These are phyloP conservation scores for Nitzschia sp. DNA, from an alignment of 108 stramenopile species.

Conservation along the genomic window DNA sequence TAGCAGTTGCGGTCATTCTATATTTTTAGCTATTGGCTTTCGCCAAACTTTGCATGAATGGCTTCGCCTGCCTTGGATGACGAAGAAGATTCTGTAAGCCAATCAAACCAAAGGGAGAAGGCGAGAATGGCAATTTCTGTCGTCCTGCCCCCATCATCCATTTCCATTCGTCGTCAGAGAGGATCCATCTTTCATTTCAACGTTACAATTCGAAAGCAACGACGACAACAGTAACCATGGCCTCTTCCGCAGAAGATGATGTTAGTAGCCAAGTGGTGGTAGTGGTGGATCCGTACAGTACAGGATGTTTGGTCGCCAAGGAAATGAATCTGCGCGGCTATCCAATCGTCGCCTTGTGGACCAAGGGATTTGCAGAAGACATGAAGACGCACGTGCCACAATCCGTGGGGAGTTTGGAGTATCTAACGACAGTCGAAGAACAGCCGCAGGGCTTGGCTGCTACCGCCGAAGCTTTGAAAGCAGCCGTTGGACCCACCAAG, in stretches of 20 bases:
- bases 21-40: too few species aligned
- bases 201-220: background rate
- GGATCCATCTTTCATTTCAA: too few species aligned
- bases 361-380: conserved; percentile 61
- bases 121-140: too few species aligned
- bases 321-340: conserved; percentile 75
- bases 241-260: background rate
- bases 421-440: conserved; percentile 55
- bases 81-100: too few species aligned
- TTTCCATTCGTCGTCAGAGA: too few species aligned
- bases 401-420: conserved; percentile 48
- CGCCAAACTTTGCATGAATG: too few species aligned
- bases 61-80: too few species aligned
- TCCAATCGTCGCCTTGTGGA: conserved; percentile 62
- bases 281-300: conserved; percentile 85
- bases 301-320: conserved; percentile 82
- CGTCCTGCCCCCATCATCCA: too few species aligned
- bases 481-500: conserved; percentile 32
- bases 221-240: background rate
- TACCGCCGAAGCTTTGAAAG: conserved; percentile 27
- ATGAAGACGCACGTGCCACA: conserved; percentile 77
- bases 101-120: too few species aligned
- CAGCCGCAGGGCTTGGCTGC: conserved; percentile 34
- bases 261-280: conserved; percentile 43
- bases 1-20: too few species aligned